Evolutionary conservation across 176 grass and related monocot species (phyloP), one percentile per base, ranked within the genome.

Genomic region (Tillandsia leiboldiana): DNA sequence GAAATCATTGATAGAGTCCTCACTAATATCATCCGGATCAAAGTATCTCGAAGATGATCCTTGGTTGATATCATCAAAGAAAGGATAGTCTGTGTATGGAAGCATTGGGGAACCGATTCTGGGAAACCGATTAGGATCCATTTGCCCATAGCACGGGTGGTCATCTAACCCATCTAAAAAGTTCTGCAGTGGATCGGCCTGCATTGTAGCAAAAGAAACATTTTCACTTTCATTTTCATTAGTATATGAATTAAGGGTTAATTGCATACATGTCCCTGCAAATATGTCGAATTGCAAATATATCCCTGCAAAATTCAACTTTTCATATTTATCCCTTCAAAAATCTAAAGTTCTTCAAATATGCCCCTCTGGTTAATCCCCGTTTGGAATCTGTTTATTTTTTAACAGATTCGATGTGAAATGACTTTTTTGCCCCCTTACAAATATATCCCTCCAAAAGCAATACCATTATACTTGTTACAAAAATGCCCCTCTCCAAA

Each of bases 1-100:
- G 29, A 87, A 82, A 26, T 42, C 75, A 71, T 79, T 50, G 20
- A 87, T 11, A 42, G 50, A 12, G 73, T 91, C 71, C 22, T 11
- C 24, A 72, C 7, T 15, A 63, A 68, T 72, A 78, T 72, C 49
- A 33, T 53, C 53, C 50, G 64, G 70, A 78, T 74, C 61, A 64
- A 71, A 50, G 17, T 10, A 75, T 73, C 57, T 56, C 13, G 50
- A 54, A 66, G 65, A 15, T 49, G 18, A 11, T 27, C 26, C 75
- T 51, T 70, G 71, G 23, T 64, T 70, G 47, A 75, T 64, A 63
- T 63, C 13, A 18, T n/a, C 1, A 20, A 70, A 26, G 11, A 76
- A 33, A 42, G 0, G 51, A 82, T 70, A 50, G 48, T 13, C 69
- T 11, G 70, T 29, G 12, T 56, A 24, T 12, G 12, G 59, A 65